Evolutionary conservation across 139 green algal genomes (phyloP).

Genomic region (Chlamydomonas sp.): DNA sequence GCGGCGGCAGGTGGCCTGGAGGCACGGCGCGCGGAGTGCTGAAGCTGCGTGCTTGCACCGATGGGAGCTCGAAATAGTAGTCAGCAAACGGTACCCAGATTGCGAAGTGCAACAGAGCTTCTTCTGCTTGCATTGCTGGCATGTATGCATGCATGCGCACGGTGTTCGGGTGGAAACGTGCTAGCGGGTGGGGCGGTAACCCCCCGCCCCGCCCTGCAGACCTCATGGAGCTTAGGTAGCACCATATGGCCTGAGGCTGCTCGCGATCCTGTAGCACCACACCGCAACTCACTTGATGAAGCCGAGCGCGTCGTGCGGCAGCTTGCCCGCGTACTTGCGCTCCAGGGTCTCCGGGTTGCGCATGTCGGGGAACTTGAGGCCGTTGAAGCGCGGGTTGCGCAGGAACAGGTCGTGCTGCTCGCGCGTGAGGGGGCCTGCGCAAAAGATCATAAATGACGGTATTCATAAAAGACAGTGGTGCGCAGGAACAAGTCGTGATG

Average conservation of each 20-base stretch:
- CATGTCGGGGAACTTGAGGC: conserved; percentile 85
- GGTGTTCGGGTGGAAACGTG: too few relatives aligned
- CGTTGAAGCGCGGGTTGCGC: conserved; percentile 75
- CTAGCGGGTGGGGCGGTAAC: too few relatives aligned
- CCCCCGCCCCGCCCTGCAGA: too few relatives aligned
- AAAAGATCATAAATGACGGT: not conserved
- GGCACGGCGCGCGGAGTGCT: too few relatives aligned
- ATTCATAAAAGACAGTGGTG: conserved; percentile 66
- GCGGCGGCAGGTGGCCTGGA: too few relatives aligned
- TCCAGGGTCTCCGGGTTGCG: conserved; percentile 64
- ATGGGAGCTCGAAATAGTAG: too few relatives aligned
- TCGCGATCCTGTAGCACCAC: not conserved
- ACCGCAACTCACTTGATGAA: conserved; percentile 63
- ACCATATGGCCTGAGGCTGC: not conserved
- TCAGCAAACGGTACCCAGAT: too few relatives aligned
- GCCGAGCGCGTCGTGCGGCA: conserved; percentile 57
- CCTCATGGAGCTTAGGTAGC: too few relatives aligned
- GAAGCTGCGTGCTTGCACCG: too few relatives aligned
- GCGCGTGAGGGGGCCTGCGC: conserved; percentile 51
- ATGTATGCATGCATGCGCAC: too few relatives aligned
- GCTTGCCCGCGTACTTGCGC: conserved; percentile 57
- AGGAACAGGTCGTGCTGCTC: conserved; percentile 74
- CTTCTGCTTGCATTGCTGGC: too few relatives aligned
- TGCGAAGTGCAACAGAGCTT: too few relatives aligned
- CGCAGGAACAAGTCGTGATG: conserved; percentile 73